phyloP scores from a whole-genome alignment of 75 land plant genomes.

The Gnetum montanum region DNA sequence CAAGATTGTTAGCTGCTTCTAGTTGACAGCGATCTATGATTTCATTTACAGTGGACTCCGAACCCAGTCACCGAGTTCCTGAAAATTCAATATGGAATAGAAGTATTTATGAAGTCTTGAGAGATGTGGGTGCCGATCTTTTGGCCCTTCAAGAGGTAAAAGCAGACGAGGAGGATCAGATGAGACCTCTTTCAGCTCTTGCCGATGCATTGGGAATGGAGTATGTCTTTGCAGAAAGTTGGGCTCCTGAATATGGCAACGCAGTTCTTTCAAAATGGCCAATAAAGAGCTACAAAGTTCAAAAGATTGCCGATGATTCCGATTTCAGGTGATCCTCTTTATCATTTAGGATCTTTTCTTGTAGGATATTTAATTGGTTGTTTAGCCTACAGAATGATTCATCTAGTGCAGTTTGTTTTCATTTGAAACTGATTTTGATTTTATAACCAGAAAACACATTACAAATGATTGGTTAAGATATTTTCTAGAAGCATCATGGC shows the following conservation, averaged over 20 bases:
- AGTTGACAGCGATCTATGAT: neutral
- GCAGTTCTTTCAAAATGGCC: constrained; percentile 75
- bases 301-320: constrained; percentile 54
- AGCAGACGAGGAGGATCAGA: constrained; percentile 66
- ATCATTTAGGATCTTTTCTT: no score
- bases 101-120: constrained; percentile 50
- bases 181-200: constrained; percentile 62
- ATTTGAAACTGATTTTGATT: no score
- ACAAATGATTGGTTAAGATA: no score
- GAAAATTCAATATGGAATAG: constrained; percentile 11
- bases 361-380: no score
- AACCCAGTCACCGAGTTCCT: neutral
- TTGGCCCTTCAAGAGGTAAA: constrained; percentile 74
- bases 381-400: no score
- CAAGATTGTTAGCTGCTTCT: no score
- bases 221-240: constrained; percentile 81
- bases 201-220: constrained; percentile 68
- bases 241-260: constrained; percentile 87
- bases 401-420: no score
- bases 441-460: no score
- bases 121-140: constrained; percentile 60
- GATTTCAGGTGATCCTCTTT: constrained; percentile 46
- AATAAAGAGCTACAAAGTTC: constrained; percentile 52
- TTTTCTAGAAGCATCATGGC: no score
- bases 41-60: neutral